phyloP scores from a whole-genome alignment of 2,329 filamentous ascomycete genomes.

The Onygena corvina region DNA sequence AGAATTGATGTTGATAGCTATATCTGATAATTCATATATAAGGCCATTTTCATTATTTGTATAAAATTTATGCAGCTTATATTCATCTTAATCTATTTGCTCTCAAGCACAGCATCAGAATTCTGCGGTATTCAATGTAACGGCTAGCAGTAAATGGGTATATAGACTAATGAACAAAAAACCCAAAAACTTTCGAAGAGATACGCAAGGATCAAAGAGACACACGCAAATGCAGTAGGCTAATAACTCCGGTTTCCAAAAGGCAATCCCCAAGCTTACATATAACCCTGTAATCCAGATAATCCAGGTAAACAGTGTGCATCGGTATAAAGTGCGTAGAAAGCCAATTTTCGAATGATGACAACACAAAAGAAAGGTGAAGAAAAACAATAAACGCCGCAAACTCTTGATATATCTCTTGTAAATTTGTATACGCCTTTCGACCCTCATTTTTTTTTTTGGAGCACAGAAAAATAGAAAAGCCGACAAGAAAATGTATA shows the following conservation, averaged over 20 bases:
- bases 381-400: neutral
- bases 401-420: neutral
- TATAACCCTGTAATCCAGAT: constrained; percentile 5
- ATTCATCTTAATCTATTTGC: too few species aligned
- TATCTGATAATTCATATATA: too few species aligned
- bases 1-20: too few species aligned
- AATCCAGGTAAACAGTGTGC: neutral
- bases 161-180: neutral
- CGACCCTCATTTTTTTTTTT: neutral
- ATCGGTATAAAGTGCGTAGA: neutral
- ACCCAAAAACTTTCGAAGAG: neutral
- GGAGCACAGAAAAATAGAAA: neutral
- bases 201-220: neutral
- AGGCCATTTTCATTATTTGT: too few species aligned
- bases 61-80: too few species aligned
- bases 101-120: too few species aligned
- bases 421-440: constrained; percentile 2
- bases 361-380: neutral
- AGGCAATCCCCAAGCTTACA: constrained; percentile 2
- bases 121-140: neutral
- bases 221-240: neutral
- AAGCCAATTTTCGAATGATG: neutral
- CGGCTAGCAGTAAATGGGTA: constrained; percentile 3
- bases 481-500: constrained; percentile 4
- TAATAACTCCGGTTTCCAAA: constrained; percentile 4